A percentile compares a stretch with the other conserved stretches of the same genome.
phyloP scores from a whole-genome alignment of 139 green algal species.

The Desmodesmus armatus region DNA sequence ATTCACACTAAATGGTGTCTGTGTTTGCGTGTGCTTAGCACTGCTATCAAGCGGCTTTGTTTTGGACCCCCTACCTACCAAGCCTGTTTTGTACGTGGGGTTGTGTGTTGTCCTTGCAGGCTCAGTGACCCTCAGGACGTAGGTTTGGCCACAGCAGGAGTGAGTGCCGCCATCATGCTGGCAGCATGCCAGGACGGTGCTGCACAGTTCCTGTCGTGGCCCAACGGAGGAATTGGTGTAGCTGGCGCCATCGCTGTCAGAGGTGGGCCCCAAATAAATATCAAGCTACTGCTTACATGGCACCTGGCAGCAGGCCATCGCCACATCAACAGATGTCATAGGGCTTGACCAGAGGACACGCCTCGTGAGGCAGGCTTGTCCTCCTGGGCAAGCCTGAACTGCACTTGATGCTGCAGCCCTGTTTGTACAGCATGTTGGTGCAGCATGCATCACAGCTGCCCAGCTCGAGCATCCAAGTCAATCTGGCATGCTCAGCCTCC shows the following conservation, averaged over 20 bases:
- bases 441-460: not conserved
- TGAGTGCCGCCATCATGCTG: constrained; percentile 21
- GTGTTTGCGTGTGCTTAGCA: not conserved
- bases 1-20: not conserved
- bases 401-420: not conserved
- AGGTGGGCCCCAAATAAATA: not conserved
- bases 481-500: too few relatives aligned
- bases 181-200: not conserved
- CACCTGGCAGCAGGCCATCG: not conserved
- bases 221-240: not conserved
- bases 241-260: constrained; percentile 19
- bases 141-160: constrained; percentile 24
- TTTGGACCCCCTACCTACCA: not conserved
- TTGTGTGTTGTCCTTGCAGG: not conserved
- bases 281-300: not conserved
- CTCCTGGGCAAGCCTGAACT: not conserved
- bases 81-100: not conserved
- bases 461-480: too few relatives aligned
- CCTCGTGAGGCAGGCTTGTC: not conserved
- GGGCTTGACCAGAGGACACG: not conserved
- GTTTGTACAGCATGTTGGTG: not conserved
- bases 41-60: not conserved
- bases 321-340: not conserved
- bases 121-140: constrained; percentile 20
- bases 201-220: constrained; percentile 21